A percentile compares a stretch with the other conserved stretches of the same genome.
Conservation (phyloP, 2,329 filamentous ascomycete species). For the Xylariaceae sp. region DNA sequence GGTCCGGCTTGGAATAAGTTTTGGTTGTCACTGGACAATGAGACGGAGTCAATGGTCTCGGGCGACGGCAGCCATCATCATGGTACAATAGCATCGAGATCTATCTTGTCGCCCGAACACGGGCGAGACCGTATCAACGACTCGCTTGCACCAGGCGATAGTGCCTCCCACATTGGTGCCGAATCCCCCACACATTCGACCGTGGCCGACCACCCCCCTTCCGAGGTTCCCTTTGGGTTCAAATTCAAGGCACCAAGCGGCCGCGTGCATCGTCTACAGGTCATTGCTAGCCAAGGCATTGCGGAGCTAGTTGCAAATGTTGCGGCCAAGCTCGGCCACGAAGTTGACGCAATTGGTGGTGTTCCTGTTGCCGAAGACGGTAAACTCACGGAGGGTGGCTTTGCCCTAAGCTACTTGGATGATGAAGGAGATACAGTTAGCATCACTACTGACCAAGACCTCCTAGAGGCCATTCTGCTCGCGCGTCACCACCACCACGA, state of each 20-base stretch:
- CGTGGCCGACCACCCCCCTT: constrained; percentile 53
- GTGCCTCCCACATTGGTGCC: constrained; percentile 83
- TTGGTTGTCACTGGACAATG: constrained; percentile 92
- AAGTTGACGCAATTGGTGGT: constrained; percentile 81
- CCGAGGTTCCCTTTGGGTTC: constrained; percentile 86
- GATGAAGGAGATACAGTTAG: constrained; percentile 96
- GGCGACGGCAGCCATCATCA: constrained; percentile 72
- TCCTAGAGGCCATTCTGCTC: constrained; percentile 82
- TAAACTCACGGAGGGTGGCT: constrained; percentile 70
- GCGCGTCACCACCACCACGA: constrained; percentile 74
- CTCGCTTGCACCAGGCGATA: constrained; percentile 88
- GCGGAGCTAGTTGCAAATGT: constrained; percentile 73
- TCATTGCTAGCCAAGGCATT: constrained; percentile 75
- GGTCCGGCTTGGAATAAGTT: constrained; percentile 99
- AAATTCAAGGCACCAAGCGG: constrained; percentile 98
- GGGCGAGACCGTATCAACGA: constrained; percentile 66
- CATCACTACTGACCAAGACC: constrained; percentile 91
- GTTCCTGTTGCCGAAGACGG: constrained; percentile 73
- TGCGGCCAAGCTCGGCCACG: constrained; percentile 75
- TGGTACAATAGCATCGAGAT: constrained; percentile 63
- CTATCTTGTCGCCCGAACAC: constrained; percentile 76
- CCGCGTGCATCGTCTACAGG: constrained; percentile 86
- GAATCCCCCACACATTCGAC: constrained; percentile 70
- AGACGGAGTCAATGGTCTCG: constrained; percentile 94
- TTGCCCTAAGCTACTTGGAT: constrained; percentile 91